Conservation (phyloP, 345 rosid species). For the Syzygium jambos region DNA sequence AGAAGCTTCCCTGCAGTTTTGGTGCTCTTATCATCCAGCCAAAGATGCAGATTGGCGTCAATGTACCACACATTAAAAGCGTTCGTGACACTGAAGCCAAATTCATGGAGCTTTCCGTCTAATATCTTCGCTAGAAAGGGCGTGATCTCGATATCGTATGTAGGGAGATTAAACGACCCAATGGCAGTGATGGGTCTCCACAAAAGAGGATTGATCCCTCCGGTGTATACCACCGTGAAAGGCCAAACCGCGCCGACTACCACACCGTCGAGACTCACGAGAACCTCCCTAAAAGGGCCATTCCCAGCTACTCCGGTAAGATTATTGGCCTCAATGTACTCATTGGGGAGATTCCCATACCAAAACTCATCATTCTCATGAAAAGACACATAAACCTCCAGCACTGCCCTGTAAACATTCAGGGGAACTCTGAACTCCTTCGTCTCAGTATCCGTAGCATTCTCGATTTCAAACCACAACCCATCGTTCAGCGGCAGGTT, state of each 20-base stretch:
- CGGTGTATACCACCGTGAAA: constrained; percentile 74
- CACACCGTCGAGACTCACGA: constrained; percentile 50
- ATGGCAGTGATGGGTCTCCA: constrained; percentile 82
- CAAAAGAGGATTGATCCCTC: constrained; percentile 69
- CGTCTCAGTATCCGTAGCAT: constrained; percentile 19
- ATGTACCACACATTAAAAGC: constrained; percentile 79
- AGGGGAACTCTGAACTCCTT: constrained; percentile 51
- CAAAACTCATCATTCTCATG: constrained; percentile 93
- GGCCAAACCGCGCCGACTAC: constrained; percentile 73
- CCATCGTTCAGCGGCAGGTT: constrained; percentile 61
- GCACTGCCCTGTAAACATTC: constrained; percentile 78
- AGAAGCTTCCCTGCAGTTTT: constrained; percentile 50
- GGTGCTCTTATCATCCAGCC: constrained; percentile 43
- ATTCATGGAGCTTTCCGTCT: constrained; percentile 54
- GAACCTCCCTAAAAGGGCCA: constrained; percentile 88
- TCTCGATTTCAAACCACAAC: constrained; percentile 75
- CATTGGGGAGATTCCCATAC: constrained; percentile 63
- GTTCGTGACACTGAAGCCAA: constrained; percentile 60
- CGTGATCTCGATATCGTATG: constrained; percentile 76
- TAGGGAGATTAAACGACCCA: constrained; percentile 77
- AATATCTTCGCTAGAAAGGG: constrained; percentile 54
- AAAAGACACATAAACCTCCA: constrained; percentile 89
- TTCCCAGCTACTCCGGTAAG: constrained; percentile 44
- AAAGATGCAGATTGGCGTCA: constrained; percentile 87
- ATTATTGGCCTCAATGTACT: constrained; percentile 55